Base-by-base conservation (phyloP, 163 green algal species). In the Trebouxiophyceae sp. region DNA sequence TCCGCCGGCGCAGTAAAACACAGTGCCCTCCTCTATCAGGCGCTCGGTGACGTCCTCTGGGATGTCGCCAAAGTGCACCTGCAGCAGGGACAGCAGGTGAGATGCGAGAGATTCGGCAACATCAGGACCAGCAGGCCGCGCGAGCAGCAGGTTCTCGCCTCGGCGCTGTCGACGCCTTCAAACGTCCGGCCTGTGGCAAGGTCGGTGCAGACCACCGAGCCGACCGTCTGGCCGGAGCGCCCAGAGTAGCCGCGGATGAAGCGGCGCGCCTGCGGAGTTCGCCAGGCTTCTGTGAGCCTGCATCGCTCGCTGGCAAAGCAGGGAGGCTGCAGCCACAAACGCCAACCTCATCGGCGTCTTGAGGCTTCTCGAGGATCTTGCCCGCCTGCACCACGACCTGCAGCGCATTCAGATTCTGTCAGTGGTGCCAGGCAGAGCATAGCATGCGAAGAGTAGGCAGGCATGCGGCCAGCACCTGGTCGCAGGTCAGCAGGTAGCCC, bases 341-440 rank as follows among this genome's bases (percentile, higher is more conserved):
- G 12, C 39, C 39, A 50, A 50, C 19, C 39, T 16, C 12, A 50
- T 50, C 83, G 31, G 69, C 72, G 26, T 63, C 69, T 39, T 81
- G 64, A 0, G 89, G 89, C 77, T 96, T 96, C 63, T 96, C 89
- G 12, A 86, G 69, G 7, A 96, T 87, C 20, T 33, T 34, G 1
- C 70, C 84, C 23, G 88, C 64, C 61, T 89, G 75, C 54, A 94
- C 74, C 23, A 96, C 89, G 12, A 96, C 72, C 72, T 78, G 72
- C 39, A 50, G 39, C 12, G 12, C 12, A 50, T 50, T 50, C 19
- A 50, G 19, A 50, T 50, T 50, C 39, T 50, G 39, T 50, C 12
- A 12, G 12, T 50, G 12, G n/a, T n/a, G n/a, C n/a, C n/a, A n/a
- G n/a, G n/a, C n/a, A n/a, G n/a, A n/a, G n/a, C n/a, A n/a, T n/a